Evolutionary conservation across 352 stramenopile genomes (phyloP).

Genomic region (Phytophthora nicotianae): DNA sequence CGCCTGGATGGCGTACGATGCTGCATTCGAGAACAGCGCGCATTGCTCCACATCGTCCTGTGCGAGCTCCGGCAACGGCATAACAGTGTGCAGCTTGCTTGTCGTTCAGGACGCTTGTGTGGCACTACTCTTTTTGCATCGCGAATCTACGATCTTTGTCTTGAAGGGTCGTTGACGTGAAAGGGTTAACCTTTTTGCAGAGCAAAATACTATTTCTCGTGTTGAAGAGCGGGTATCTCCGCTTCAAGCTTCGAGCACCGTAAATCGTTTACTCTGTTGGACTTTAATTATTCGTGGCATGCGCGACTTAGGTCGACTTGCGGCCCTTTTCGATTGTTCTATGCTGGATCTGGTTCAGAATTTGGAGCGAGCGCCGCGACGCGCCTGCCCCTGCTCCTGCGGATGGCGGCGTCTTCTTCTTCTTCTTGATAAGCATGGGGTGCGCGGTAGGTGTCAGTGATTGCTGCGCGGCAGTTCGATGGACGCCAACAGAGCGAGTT

Average conservation of each 20-base stretch:
- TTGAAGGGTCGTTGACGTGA: not conserved
- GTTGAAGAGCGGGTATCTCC: no score
- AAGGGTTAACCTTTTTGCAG: no score
- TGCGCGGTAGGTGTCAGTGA: slow-evolving; percentile 45
- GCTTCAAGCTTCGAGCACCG: no score
- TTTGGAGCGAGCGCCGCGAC: slow-evolving; percentile 77
- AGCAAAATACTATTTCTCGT: no score
- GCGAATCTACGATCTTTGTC: not conserved
- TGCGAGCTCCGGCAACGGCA: slow-evolving; percentile 25
- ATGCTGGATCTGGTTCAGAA: slow-evolving; percentile 84
- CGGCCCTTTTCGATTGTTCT: slow-evolving; percentile 48
- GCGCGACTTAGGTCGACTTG: slow-evolving; percentile 40
- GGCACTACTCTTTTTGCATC: not conserved
- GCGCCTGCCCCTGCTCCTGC: slow-evolving; percentile 45
- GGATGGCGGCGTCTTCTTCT: slow-evolving; percentile 69
- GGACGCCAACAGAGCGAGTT: slow-evolving; percentile 57
- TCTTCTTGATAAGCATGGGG: slow-evolving; percentile 46
- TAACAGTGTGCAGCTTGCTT: slow-evolving; percentile 2
- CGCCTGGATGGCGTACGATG: slow-evolving; percentile 75
- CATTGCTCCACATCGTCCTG: slow-evolving; percentile 43
- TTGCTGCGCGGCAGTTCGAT: slow-evolving; percentile 29
- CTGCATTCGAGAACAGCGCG: slow-evolving; percentile 66
- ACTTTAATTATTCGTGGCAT: slow-evolving; percentile 21
- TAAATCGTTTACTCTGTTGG: slow-evolving; percentile 8
- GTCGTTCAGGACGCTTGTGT: slow-evolving; percentile 1